Percentiles rank a stretch among this genome's conserved stretches.
Conservation (phyloP, 2,329 filamentous ascomycete genomes). For the Penicillium sp. region DNA sequence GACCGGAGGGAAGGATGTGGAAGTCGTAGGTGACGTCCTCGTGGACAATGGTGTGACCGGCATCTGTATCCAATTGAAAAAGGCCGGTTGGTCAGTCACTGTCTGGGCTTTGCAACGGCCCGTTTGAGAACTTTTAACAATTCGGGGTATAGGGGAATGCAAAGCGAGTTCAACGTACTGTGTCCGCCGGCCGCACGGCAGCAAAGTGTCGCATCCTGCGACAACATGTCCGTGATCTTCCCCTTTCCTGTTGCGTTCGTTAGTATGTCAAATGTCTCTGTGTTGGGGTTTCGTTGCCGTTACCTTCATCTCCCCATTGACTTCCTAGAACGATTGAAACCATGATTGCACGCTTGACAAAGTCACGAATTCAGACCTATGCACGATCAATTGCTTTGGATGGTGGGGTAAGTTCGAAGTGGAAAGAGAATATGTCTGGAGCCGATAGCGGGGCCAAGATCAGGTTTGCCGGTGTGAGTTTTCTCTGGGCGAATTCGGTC, state of each 20-base stretch:
- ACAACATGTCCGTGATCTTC: constrained; percentile 49
- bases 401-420: constrained; percentile 7
- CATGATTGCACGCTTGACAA: constrained; percentile 20
- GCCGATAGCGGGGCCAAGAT: constrained; percentile 10
- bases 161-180: constrained; percentile 32
- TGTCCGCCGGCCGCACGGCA: constrained; percentile 47
- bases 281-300: background rate
- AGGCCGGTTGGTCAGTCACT: constrained; percentile 8
- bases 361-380: background rate
- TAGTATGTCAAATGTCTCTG: constrained; percentile 2
- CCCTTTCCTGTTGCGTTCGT: constrained; percentile 38
- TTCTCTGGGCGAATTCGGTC: background rate
- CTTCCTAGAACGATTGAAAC: constrained; percentile 46
- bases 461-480: constrained; percentile 5
- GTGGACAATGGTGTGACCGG: constrained; percentile 49
- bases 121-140: background rate
- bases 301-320: constrained; percentile 50
- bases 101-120: background rate
- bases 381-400: constrained; percentile 3
- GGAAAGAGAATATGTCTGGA: constrained; percentile 5
- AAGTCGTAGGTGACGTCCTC: constrained; percentile 48
- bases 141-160: background rate
- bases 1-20: constrained; percentile 47
- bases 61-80: constrained; percentile 27
- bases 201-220: constrained; percentile 43